Base-by-base conservation (phyloP, 805 yeast species). In the Candida gorgasii region DNA sequence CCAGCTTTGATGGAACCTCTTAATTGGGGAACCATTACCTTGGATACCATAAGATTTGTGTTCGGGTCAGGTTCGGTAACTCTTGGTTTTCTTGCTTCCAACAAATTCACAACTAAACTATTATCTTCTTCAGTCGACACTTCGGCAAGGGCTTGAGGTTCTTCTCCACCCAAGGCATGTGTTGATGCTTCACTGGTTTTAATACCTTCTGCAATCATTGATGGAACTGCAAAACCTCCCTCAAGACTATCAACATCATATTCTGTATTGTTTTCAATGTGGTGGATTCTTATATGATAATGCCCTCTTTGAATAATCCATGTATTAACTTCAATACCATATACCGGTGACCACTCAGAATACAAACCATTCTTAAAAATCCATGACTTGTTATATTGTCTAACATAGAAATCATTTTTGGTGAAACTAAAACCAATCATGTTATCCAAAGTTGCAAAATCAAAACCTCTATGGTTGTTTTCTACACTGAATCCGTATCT, bases 171-270 rank as follows among this genome's bases (percentile, higher is more conserved):
- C n/a, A n/a, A n/a, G n/a, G n/a, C n/a, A n/a, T n/a, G n/a, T n/a
- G n/a, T n/a, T n/a, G n/a, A n/a, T n/a, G n/a, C n/a, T 28, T 13
- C 31, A 13, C 5, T 5, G 5, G 16, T 13, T 4, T 8, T 13
- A 5, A 28, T 4, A 4, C 31, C 31, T 6, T 28, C 31, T 12
- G 31, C 16, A 16, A 30, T 16, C 47, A 30, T 30, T 11, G 34
- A 30, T 16, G 47, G 27, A 13, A 40, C 29, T 7, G 45, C 43
- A 44, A 46, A 48, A 5, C 52, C 50, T 1, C 52, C 52, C 39
- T 48, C 52, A 9, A 35, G 36, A 9, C 48, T 22, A 36, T 34
- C 22, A 23, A 41, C 39, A 8, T 29, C 27, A 5, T 20, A 3
- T 7, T 27, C 34, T 3, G 48, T 35, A 2, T 34, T 35, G 29